Conservation (phyloP, 2,329 filamentous ascomycete genomes). For the Cryoendolithus antarcticus region DNA sequence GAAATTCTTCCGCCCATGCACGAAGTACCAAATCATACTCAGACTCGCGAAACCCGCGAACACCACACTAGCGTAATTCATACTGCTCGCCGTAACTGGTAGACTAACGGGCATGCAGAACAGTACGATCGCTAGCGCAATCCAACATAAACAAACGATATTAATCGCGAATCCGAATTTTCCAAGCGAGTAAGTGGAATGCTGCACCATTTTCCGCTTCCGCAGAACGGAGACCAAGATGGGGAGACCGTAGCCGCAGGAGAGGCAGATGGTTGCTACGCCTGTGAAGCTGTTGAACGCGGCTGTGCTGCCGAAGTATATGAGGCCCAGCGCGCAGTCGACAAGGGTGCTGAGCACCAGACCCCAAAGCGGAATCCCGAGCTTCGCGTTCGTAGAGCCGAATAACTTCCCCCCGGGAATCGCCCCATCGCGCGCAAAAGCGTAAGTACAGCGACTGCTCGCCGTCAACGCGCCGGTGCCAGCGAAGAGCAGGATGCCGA, state of each 20-base stretch:
- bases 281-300: conserved; percentile 73
- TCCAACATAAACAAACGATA: conserved; percentile 56
- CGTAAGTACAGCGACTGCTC: conserved; percentile 58
- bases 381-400: conserved; percentile 45
- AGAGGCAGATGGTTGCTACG: conserved; percentile 67
- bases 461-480: conserved; percentile 65
- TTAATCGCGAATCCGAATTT: conserved; percentile 59
- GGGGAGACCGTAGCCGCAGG: conserved; percentile 62
- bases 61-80: conserved; percentile 26
- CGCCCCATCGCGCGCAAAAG: conserved; percentile 60
- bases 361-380: conserved; percentile 60
- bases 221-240: conserved; percentile 60
- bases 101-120: conserved; percentile 58
- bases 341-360: conserved; percentile 56
- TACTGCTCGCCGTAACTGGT: conserved; percentile 7
- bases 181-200: conserved; percentile 58
- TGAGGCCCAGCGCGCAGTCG: conserved; percentile 59
- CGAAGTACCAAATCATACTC: conserved; percentile 23
- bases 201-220: conserved; percentile 50
- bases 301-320: conserved; percentile 66
- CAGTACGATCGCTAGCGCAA: conserved; percentile 54
- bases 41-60: conserved; percentile 21
- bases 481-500: conserved; percentile 66
- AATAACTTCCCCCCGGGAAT: conserved; percentile 35
- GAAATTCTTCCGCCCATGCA: conserved; percentile 22